Evolutionary conservation across 1,284 basidiomycete species (phyloP).

Genomic region (Rhodotorula sp.): DNA sequence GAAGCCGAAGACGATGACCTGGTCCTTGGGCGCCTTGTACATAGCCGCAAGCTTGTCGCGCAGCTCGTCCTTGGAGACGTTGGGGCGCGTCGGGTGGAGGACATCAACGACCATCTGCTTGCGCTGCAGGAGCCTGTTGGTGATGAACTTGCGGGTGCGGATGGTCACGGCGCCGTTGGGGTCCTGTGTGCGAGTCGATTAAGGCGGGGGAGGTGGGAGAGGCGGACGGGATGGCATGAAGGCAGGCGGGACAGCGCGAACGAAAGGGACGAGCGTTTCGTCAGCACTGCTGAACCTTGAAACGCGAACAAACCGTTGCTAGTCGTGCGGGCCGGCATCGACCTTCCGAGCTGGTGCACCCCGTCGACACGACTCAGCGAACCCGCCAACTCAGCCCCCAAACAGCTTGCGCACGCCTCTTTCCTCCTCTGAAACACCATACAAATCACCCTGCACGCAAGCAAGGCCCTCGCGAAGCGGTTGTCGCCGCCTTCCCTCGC

Average conservation of each 20-base stretch:
- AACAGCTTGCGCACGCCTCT: too few species aligned
- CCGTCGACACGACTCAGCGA: too few species aligned
- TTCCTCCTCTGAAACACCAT: too few species aligned
- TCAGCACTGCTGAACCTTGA: background rate
- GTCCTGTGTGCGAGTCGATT: conserved; percentile 17
- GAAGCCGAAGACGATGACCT: conserved; percentile 61
- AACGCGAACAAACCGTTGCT: too few species aligned
- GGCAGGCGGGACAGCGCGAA: background rate
- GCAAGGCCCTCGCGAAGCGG: too few species aligned
- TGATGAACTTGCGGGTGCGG: conserved; percentile 99
- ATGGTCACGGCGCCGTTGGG: conserved; percentile 83
- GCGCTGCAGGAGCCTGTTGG: conserved; percentile 94
- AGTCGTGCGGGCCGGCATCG: too few species aligned
- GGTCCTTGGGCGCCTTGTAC: conserved; percentile 65
- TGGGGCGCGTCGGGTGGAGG: conserved; percentile 84
- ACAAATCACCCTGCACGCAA: too few species aligned
- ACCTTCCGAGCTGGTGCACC: too few species aligned
- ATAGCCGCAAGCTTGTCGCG: conserved; percentile 82
- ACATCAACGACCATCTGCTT: conserved; percentile 53
- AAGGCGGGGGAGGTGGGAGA: background rate
- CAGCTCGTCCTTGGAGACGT: conserved; percentile 91
- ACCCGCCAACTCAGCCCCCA: too few species aligned
- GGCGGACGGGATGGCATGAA: background rate
- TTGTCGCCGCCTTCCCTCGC: too few species aligned
- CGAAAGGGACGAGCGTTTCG: background rate